Evolutionary conservation across 129 eudicot genomes (phyloP).

Genomic region (Saposhnikovia divaricata): DNA sequence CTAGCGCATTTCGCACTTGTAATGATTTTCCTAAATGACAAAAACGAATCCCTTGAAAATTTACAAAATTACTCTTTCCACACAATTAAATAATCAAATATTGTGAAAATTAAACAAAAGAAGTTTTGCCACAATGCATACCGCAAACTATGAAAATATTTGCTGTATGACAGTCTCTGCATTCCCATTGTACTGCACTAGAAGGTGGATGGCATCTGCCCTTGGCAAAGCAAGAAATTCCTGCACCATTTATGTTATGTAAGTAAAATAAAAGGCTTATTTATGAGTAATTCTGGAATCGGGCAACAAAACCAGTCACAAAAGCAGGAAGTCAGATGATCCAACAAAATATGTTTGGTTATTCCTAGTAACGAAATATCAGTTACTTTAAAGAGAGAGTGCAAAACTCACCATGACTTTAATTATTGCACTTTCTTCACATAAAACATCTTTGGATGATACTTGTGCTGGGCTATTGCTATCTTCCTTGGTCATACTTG

Average conservation of each 20-base stretch:
- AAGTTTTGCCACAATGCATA: constrained; percentile 8
- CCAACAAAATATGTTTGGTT: not conserved
- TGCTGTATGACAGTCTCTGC: constrained; percentile 95
- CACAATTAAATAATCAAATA: constrained; percentile 11
- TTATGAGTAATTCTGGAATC: not conserved
- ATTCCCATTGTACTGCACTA: constrained; percentile 75
- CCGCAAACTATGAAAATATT: constrained; percentile 61
- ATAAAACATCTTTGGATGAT: constrained; percentile 48
- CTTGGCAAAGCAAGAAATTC: constrained; percentile 96
- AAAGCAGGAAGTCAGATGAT: not conserved
- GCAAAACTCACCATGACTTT: constrained; percentile 85
- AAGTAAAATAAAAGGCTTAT: not conserved
- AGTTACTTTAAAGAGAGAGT: not conserved
- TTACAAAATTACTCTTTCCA: not conserved
- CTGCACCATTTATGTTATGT: constrained; percentile 30
- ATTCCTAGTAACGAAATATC: not conserved
- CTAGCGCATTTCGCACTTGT: not conserved
- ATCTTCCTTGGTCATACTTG: constrained; percentile 66
- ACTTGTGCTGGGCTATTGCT: constrained; percentile 70
- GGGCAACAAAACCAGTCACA: not conserved
- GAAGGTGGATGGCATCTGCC: constrained; percentile 93
- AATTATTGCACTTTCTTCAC: constrained; percentile 86
- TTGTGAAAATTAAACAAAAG: constrained; percentile 6
- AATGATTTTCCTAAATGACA: not conserved
- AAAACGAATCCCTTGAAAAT: not conserved